Evolutionary conservation across 108 stramenopile genomes (phyloP).

Genomic region (Parmales sp.): DNA sequence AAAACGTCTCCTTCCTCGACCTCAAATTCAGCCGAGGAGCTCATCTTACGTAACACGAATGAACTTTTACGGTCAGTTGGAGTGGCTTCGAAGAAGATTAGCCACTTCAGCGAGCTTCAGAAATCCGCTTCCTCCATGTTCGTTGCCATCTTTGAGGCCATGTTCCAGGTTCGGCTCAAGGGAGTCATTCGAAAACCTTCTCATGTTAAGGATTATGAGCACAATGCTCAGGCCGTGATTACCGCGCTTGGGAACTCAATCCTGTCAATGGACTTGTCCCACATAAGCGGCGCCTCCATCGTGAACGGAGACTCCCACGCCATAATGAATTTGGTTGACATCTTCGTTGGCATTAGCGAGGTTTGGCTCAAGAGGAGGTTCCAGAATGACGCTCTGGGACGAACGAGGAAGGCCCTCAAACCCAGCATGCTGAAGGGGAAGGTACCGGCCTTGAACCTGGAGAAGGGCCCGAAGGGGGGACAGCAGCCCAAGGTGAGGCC

Average conservation of each 20-base stretch:
- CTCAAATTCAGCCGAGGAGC: no score
- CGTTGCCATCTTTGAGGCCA: slow-evolving; percentile 45
- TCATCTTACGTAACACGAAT: slow-evolving; percentile 29
- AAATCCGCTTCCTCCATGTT: slow-evolving; percentile 45
- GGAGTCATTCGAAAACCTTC: slow-evolving; percentile 38
- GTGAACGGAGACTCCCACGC: slow-evolving; percentile 33
- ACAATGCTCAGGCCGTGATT: slow-evolving; percentile 43
- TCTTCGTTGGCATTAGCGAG: slow-evolving; percentile 13
- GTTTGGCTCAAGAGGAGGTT: slow-evolving; percentile 15
- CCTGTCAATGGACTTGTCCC: slow-evolving; percentile 23
- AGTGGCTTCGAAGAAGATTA: slow-evolving; percentile 26
- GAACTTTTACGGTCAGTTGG: slow-evolving; percentile 27
- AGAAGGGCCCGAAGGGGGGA: not conserved
- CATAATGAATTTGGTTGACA: slow-evolving; percentile 18
- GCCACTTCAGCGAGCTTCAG: slow-evolving; percentile 36
- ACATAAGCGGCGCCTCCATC: slow-evolving; percentile 31
- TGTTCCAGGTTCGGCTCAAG: slow-evolving; percentile 38
- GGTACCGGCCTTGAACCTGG: not conserved
- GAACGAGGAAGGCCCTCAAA: not conserved
- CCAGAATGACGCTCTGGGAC: slow-evolving; percentile 9
- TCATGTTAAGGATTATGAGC: slow-evolving; percentile 37
- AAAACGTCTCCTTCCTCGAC: no score
- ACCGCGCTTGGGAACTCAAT: slow-evolving; percentile 23
- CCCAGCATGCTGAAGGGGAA: not conserved
- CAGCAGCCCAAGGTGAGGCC: not conserved